phyloP scores from a whole-genome alignment of 176 grass and related monocot species.

The Carex myosuroides region DNA sequence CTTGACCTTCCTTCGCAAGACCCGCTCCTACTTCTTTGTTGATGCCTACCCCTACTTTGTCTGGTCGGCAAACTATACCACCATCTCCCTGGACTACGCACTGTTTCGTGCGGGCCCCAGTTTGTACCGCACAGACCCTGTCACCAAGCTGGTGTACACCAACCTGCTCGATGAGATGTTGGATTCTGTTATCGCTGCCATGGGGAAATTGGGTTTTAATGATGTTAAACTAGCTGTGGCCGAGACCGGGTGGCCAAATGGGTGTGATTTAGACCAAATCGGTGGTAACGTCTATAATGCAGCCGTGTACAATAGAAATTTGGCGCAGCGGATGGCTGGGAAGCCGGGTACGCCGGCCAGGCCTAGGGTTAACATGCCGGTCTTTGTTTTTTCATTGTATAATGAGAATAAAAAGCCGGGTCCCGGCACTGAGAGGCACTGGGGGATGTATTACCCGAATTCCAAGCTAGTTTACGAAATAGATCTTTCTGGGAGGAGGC shows the following conservation, averaged over 20 bases:
- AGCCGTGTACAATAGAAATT: conserved; percentile 68
- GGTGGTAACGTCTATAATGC: conserved; percentile 59
- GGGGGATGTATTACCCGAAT: conserved; percentile 72
- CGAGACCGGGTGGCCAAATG: conserved; percentile 90
- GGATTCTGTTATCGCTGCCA: conserved; percentile 51
- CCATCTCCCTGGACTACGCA: conserved; percentile 53
- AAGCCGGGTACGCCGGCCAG: conserved; percentile 53
- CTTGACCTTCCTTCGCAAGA: conserved; percentile 46
- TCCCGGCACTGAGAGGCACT: conserved; percentile 63
- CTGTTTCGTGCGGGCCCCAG: conserved; percentile 29
- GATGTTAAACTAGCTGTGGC: conserved; percentile 58
- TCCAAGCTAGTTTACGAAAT: conserved; percentile 39
- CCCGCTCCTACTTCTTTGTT: conserved; percentile 81
- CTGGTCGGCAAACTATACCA: conserved; percentile 38
- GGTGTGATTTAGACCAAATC: conserved; percentile 57
- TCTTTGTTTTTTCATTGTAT: conserved; percentile 84
- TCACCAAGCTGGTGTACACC: conserved; percentile 41
- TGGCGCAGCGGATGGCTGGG: conserved; percentile 31
- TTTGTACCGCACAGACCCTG: conserved; percentile 45
- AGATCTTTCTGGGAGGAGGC: conserved; percentile 49
- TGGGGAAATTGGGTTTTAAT: conserved; percentile 53
- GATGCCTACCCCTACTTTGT: conserved; percentile 81
- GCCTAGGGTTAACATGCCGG: conserved; percentile 45
- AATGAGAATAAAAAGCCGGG: conserved; percentile 75
- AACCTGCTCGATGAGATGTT: conserved; percentile 95